Percentiles rank a stretch among this genome's conserved stretches.
phyloP scores from a whole-genome alignment of 2,329 filamentous ascomycete species.

The Pseudogymnoascus destructans region DNA sequence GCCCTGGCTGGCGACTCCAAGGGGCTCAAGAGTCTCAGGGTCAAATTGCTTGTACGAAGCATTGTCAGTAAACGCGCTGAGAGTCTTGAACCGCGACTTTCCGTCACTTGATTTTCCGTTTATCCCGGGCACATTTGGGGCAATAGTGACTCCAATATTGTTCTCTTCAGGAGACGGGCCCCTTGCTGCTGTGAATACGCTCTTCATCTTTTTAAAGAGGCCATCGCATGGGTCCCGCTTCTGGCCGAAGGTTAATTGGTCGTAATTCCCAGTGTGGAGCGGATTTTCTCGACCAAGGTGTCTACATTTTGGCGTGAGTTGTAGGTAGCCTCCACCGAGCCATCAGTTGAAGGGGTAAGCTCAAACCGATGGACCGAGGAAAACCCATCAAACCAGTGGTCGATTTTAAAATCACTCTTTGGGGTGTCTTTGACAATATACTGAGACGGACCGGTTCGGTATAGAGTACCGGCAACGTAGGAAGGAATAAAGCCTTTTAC shows the following conservation, averaged over 20 bases:
- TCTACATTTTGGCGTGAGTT: conserved; percentile 59
- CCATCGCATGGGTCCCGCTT: conserved; percentile 61
- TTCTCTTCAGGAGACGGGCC: conserved; percentile 27
- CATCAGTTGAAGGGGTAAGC: conserved; percentile 35
- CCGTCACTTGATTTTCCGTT: conserved; percentile 17
- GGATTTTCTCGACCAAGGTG: conserved; percentile 45
- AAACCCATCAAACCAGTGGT: conserved; percentile 75
- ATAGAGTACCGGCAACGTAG: conserved; percentile 60
- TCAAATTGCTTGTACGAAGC: conserved; percentile 47
- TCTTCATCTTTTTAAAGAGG: conserved; percentile 59
- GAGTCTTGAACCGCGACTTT: conserved; percentile 11
- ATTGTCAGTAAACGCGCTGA: conserved; percentile 38
- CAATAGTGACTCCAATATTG: conserved; percentile 56
- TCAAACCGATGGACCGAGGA: conserved; percentile 60
- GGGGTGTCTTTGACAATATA: conserved; percentile 46
- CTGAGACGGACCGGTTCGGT: conserved; percentile 60
- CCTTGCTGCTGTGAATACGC: conserved; percentile 33
- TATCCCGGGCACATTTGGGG: conserved; percentile 49
- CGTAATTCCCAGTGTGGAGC: conserved; percentile 44
- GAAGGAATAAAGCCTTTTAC: conserved; percentile 55
- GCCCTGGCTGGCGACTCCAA: conserved; percentile 47
- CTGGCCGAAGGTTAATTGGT: conserved; percentile 53
- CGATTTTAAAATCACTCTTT: conserved; percentile 45
- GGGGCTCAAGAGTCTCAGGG: conserved; percentile 57
- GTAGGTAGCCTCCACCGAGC: conserved; percentile 43